phyloP scores from a whole-genome alignment of 192 early-diverging fungal species.

The Podila horticola region DNA sequence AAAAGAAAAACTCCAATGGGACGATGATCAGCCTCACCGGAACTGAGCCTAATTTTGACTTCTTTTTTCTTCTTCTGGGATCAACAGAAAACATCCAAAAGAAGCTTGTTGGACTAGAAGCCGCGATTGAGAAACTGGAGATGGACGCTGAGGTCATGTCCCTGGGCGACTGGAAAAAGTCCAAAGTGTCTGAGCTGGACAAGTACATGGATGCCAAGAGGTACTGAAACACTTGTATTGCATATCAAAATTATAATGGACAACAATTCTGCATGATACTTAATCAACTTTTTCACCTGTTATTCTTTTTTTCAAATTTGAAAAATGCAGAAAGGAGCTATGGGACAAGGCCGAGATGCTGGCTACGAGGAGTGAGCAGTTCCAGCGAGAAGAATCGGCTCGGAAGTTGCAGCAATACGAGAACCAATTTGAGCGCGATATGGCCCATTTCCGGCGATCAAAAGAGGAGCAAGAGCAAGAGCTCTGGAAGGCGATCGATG shows the following conservation, averaged over 20 bases:
- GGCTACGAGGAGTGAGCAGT: slow-evolving; percentile 29
- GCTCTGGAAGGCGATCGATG: slow-evolving; percentile 8
- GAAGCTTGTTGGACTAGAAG: slow-evolving; percentile 31
- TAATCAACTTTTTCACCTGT: neutral
- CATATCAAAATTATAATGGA: neutral
- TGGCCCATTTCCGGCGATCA: slow-evolving; percentile 29
- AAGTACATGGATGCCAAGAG: slow-evolving; percentile 45
- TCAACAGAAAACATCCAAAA: slow-evolving; percentile 34
- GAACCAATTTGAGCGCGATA: slow-evolving; percentile 44
- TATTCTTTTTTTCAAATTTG: neutral
- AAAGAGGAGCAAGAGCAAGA: slow-evolving; percentile 31
- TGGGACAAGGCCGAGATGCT: slow-evolving; percentile 48
- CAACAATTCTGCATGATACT: neutral
- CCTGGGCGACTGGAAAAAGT: slow-evolving; percentile 41
- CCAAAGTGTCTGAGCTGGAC: slow-evolving; percentile 24
- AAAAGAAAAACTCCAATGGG: no score
- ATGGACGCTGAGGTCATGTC: slow-evolving; percentile 16
- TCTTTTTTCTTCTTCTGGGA: neutral
- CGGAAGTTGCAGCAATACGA: slow-evolving; percentile 32
- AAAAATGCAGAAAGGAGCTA: slow-evolving; percentile 15
- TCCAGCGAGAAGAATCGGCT: slow-evolving; percentile 40
- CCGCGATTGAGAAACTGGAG: slow-evolving; percentile 30
- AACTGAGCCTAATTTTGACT: neutral
- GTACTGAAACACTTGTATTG: neutral
- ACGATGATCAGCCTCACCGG: no score